phyloP scores from a whole-genome alignment of 306 rosid genomes.

The Pyrus betulifolia region DNA sequence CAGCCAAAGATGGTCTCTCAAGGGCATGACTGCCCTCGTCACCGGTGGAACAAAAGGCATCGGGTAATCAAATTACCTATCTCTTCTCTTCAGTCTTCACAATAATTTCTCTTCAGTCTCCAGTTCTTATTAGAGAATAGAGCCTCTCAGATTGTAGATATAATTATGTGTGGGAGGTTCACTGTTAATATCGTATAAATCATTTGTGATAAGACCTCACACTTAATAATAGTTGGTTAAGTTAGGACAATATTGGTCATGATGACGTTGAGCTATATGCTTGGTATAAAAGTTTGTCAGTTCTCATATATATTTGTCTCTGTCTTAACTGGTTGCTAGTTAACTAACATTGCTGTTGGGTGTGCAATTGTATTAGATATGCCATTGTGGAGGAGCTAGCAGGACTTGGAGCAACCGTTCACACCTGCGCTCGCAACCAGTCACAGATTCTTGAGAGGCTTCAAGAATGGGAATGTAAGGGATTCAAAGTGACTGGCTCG shows the following conservation, averaged over 20 bases:
- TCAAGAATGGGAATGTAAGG: slow-evolving; percentile 33
- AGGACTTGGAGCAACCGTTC: slow-evolving; percentile 38
- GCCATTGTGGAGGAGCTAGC: slow-evolving; percentile 48
- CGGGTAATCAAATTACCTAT: not conserved
- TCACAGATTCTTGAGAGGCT: slow-evolving; percentile 20
- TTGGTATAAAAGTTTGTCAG: no score
- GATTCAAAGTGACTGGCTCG: slow-evolving; percentile 36
- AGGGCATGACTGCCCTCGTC: slow-evolving; percentile 46
- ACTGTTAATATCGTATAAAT: no score
- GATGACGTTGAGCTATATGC: no score
- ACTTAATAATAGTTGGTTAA: no score
- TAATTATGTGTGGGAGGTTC: no score
- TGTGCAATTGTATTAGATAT: slow-evolving; percentile 7
- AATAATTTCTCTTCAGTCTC: not conserved
- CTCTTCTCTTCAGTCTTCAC: not conserved
- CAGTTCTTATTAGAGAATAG: no score
- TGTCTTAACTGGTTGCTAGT: no score
- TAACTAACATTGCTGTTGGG: not conserved
- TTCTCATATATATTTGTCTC: no score
- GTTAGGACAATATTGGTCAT: no score
- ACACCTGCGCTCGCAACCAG: slow-evolving; percentile 36
- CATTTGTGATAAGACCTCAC: no score
- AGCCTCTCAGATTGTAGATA: no score
- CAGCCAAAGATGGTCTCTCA: slow-evolving; percentile 39
- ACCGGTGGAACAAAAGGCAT: slow-evolving; percentile 50